Evolutionary conservation across 202 grass and related monocot genomes (phyloP).

Genomic region (Panicum virgatum): DNA sequence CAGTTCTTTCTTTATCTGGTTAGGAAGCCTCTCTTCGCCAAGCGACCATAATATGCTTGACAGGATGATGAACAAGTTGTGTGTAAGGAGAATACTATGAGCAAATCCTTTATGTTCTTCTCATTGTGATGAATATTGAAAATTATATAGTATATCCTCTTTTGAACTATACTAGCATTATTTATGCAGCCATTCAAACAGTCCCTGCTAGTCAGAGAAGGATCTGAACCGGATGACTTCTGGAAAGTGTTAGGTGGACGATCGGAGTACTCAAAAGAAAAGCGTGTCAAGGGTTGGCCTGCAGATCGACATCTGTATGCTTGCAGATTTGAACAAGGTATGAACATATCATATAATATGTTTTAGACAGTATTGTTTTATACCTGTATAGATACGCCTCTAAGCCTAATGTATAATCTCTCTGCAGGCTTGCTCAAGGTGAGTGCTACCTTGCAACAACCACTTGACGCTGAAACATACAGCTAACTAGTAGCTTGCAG

Average conservation of each 20-base stretch:
- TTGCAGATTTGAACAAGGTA: constrained; percentile 64
- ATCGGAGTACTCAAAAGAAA: constrained; percentile 73
- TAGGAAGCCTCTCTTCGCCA: constrained; percentile 63
- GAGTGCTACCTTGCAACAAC: constrained; percentile 8
- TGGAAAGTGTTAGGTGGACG: constrained; percentile 72
- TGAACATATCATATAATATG: constrained; percentile 2
- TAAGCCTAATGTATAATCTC: constrained; percentile 42
- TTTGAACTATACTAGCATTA: constrained; percentile 31
- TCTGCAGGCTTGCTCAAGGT: constrained; percentile 62
- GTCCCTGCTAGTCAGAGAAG: constrained; percentile 64
- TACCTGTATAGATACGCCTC: neutral
- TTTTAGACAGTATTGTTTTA: constrained; percentile 14
- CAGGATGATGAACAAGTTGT: constrained; percentile 65
- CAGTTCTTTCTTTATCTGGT: constrained; percentile 66
- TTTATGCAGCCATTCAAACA: constrained; percentile 71
- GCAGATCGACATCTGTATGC: constrained; percentile 62
- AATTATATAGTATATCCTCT: neutral
- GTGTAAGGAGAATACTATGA: constrained; percentile 51
- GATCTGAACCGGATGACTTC: constrained; percentile 70
- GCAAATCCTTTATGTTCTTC: neutral
- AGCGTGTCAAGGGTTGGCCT: constrained; percentile 47
- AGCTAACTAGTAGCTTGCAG: neutral
- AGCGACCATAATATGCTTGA: constrained; percentile 69
- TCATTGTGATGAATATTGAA: neutral
- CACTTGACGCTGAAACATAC: neutral